Evolutionary conservation across 768 basidiomycete genomes (phyloP), one percentile per base, ranked within the genome.

Genomic region (Chiua virens): DNA sequence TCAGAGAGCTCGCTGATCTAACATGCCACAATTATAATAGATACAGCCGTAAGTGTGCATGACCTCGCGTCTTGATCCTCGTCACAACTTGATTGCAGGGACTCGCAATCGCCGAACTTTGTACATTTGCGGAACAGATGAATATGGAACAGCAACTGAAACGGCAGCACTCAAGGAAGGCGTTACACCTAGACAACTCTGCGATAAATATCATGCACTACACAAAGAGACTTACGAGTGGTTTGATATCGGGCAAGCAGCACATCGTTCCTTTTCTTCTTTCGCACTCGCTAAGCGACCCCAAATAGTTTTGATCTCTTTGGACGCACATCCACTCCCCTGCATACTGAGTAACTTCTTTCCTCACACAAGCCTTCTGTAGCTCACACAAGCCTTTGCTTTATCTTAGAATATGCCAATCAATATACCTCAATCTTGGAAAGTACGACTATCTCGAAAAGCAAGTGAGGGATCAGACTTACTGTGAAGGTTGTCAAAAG

Each of bases 91-190:
- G 37, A 38, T 54, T 13, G 1, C 44, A 69, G 68, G 84, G 30
- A 88, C 92, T 27, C 77, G 88, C 62, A 97, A 98, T 75, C 78
- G 88, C 60, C 84, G 86, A 39, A 96, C 93, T 0, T 77, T 98
- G 28, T 99, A 96, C 67, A 80, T 99, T 49, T 99, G 97, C 70
- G 97, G 97, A 23, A 98, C 97, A 5, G 97, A 99, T 65, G 97
- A 99, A 71, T 99, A 99, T 62, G 97, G 97, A n/a, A 99, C 97
- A 8, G 96, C 97, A 1, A 97, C 97, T 1, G 97, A 99, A 75
- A 98, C 95, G 3, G 95, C 97, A 69, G 96, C 97, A 4, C 69
- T 92, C 52, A 92, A 93, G 64, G 92, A 96, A 66, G 83, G 85
- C 0, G 68, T 94, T 35, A 83, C 89, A 11, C 89, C 93, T 0